A percentile compares a stretch with the other conserved stretches of the same genome.
phyloP scores from a whole-genome alignment of 1,284 basidiomycete genomes.

The Amylostereum chailletii region DNA sequence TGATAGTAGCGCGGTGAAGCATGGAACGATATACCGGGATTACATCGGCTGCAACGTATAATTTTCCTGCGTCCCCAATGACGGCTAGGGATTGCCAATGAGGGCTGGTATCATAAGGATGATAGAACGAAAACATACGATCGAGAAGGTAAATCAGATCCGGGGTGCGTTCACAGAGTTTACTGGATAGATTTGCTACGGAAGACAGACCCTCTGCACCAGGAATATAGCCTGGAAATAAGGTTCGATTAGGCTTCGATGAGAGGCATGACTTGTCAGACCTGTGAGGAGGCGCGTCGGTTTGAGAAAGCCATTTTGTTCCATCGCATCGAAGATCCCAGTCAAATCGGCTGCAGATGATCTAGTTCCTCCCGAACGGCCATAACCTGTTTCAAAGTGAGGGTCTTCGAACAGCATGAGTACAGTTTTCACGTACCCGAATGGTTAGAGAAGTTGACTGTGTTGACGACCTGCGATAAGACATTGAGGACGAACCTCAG shows the following conservation, averaged over 20 bases:
- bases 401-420: neutral
- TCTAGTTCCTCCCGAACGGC: conserved; percentile 65
- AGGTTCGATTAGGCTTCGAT: neutral
- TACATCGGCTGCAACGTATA: conserved; percentile 87
- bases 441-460: conserved; percentile 94
- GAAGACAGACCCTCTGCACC: conserved; percentile 71
- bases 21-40: conserved; percentile 84
- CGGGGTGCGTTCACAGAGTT: conserved; percentile 48
- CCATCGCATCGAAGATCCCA: conserved; percentile 60
- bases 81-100: conserved; percentile 44
- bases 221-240: conserved; percentile 71
- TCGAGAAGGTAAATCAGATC: conserved; percentile 81
- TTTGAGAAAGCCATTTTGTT: conserved; percentile 56
- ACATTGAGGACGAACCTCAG: neutral
- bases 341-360: conserved; percentile 62
- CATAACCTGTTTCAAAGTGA: conserved; percentile 53
- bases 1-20: conserved; percentile 77
- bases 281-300: conserved; percentile 70
- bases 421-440: conserved; percentile 48
- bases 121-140: conserved; percentile 47
- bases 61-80: conserved; percentile 79
- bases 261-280: conserved; percentile 14
- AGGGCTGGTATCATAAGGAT: neutral
- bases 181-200: conserved; percentile 57
- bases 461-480: conserved; percentile 78